Base-by-base conservation (phyloP, 495 filamentous ascomycete species). In the Penicillium crystallinum region DNA sequence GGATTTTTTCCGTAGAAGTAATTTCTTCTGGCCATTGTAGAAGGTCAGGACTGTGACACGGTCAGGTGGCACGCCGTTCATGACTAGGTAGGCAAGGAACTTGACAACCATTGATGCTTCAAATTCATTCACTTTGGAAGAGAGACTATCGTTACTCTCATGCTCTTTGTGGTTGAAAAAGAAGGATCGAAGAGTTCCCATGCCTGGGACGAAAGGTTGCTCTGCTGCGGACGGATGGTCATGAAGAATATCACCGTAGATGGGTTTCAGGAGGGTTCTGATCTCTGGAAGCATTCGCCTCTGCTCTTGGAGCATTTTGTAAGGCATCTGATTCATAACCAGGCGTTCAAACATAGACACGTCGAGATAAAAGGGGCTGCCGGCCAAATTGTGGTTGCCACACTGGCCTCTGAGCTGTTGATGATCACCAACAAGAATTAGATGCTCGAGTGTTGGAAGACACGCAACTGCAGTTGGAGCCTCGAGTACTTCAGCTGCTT, bases 31-130 rank as follows among this genome's bases (percentile, higher is more conserved):
- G 12, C 89, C 92, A 39, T 89, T 88, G 71, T 98, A 97, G 62
- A 95, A 93, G 0, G 91, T 97, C 36, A 98, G 67, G 18, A 98
- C 71, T 0, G 91, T 96, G 54, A 98, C 93, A 7, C 86, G 70
- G 0, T 62, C 56, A 0, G 76, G 52, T 1, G 67, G 42, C 2
- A 83, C 70, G 0, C 84, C 86, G 53, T 91, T 95, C 25, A 78
- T 60, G 0, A 84, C 59, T 0, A 98, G 80, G 57, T 96, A 88
- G 19, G 80, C 66, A 46, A 83, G 85, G 56, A 97, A 87, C 3
- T 71, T 70, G 1, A 81, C 78, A 43, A 96, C 70, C 88, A 97
- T 92, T 0, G 84, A 68, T 0, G 89, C 88, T 58, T 97, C 91
- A 9, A 77, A 64, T 1, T 77, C 62, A 62, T 98, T 97, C 58